phyloP scores from a whole-genome alignment of 768 basidiomycete species.

The Epithele typhae region DNA sequence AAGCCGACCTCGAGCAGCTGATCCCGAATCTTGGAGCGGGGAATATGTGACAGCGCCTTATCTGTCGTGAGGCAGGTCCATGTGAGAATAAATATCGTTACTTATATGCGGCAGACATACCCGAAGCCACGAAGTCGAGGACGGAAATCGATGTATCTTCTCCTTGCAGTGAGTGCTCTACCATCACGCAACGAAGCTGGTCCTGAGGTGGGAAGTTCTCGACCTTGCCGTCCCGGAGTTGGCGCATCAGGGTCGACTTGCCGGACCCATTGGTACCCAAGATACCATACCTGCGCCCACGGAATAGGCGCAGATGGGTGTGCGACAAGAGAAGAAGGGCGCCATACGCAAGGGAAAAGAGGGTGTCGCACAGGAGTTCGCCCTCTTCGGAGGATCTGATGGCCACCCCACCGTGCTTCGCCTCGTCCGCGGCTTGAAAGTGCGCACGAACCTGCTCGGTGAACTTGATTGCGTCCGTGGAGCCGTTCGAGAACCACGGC shows the following conservation, averaged over 20 bases:
- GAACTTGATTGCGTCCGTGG: constrained; percentile 45
- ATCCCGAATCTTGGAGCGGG: constrained; percentile 68
- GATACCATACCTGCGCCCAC: constrained; percentile 92
- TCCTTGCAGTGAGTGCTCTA: constrained; percentile 94
- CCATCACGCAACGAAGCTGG: constrained; percentile 89
- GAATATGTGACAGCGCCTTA: constrained; percentile 55
- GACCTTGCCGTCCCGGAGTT: constrained; percentile 90
- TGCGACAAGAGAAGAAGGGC: constrained; percentile 92
- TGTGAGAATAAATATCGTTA: too few species aligned
- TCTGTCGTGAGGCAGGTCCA: constrained; percentile 40
- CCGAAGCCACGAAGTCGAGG: constrained; percentile 85
- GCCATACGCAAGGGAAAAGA: constrained; percentile 95
- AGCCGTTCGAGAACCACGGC: constrained; percentile 54
- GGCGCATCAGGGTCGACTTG: constrained; percentile 94
- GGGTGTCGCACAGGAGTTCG: constrained; percentile 85
- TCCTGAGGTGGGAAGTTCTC: constrained; percentile 94
- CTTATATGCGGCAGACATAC: constrained; percentile 35
- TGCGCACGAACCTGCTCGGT: constrained; percentile 63
- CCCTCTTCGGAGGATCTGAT: constrained; percentile 61
- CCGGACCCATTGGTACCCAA: constrained; percentile 95
- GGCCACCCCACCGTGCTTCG: constrained; percentile 46
- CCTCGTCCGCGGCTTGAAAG: constrained; percentile 77
- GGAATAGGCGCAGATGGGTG: constrained; percentile 82
- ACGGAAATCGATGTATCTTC: constrained; percentile 83
- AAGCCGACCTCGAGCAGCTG: constrained; percentile 90